Evolutionary conservation across 306 rosid species (phyloP).

Genomic region (Pyrus betulifolia): DNA sequence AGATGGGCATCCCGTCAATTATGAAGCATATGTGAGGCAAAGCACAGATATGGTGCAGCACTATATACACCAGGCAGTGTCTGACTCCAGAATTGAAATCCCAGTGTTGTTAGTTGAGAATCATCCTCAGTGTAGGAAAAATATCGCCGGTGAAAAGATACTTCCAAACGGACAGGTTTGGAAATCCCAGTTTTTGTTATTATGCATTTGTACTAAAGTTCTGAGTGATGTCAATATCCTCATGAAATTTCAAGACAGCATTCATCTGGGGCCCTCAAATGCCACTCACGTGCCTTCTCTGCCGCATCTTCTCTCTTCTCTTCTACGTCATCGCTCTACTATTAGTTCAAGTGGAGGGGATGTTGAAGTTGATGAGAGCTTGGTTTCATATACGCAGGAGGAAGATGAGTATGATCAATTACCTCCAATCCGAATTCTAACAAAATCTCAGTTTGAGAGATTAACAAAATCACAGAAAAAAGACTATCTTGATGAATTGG

Average conservation of each 20-base stretch:
- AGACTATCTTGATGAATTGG: constrained; percentile 87
- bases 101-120: constrained; percentile 89
- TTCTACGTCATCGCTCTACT: constrained; percentile 41
- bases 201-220: constrained; percentile 77
- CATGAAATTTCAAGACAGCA: constrained; percentile 67
- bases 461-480: constrained; percentile 61
- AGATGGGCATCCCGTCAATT: constrained; percentile 53
- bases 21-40: constrained; percentile 55
- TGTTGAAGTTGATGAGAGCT: constrained; percentile 47
- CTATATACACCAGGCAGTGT: constrained; percentile 71
- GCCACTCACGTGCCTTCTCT: constrained; percentile 59
- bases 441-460: constrained; percentile 69
- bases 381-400: constrained; percentile 44
- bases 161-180: constrained; percentile 97
- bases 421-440: constrained; percentile 70
- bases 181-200: constrained; percentile 74
- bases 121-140: constrained; percentile 72
- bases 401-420: constrained; percentile 85
- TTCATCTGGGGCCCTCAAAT: constrained; percentile 63
- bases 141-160: constrained; percentile 66
- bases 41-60: constrained; percentile 60
- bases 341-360: constrained; percentile 39
- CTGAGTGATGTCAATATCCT: constrained; percentile 72
- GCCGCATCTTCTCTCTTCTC: constrained; percentile 88
- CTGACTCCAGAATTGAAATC: constrained; percentile 78